Conservation (phyloP, 2,329 filamentous ascomycete genomes). For the Ampelomyces quisqualis region DNA sequence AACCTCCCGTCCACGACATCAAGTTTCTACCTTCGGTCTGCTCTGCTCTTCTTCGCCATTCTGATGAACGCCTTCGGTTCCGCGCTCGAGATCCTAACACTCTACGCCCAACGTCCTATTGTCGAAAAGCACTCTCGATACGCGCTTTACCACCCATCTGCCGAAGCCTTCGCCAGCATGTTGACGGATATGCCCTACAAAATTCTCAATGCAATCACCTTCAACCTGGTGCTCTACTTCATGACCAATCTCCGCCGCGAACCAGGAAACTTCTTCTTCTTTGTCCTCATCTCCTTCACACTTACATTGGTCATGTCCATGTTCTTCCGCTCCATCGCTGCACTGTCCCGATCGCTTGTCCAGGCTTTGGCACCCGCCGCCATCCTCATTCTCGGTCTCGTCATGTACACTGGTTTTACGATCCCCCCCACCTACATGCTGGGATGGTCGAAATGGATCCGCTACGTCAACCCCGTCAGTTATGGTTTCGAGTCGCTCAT, state of each 20-base stretch:
- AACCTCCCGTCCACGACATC: constrained; percentile 65
- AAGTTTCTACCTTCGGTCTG: constrained; percentile 77
- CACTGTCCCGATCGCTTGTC: constrained; percentile 66
- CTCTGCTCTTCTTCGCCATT: constrained; percentile 83
- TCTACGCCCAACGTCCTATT: constrained; percentile 86
- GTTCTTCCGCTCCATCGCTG: constrained; percentile 81
- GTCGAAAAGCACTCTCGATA: constrained; percentile 88
- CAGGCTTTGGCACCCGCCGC: constrained; percentile 60
- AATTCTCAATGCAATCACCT: constrained; percentile 68
- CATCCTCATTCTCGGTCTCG: constrained; percentile 63
- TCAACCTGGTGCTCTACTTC: constrained; percentile 83
- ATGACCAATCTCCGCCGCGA: constrained; percentile 78
- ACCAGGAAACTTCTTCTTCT: constrained; percentile 80
- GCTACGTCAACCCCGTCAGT: constrained; percentile 74
- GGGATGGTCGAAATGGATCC: constrained; percentile 79
- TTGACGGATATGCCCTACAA: constrained; percentile 84
- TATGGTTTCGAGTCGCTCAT: constrained; percentile 81
- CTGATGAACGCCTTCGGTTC: constrained; percentile 82
- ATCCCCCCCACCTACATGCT: constrained; percentile 65
- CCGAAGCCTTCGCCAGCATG: constrained; percentile 86
- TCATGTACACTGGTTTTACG: constrained; percentile 68
- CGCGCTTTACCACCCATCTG: constrained; percentile 84
- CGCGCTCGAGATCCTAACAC: constrained; percentile 78
- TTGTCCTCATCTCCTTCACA: constrained; percentile 72
- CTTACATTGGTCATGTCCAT: constrained; percentile 79